Evolutionary conservation across 106 monocot species (phyloP).

Genomic region (Dioscorea alata): DNA sequence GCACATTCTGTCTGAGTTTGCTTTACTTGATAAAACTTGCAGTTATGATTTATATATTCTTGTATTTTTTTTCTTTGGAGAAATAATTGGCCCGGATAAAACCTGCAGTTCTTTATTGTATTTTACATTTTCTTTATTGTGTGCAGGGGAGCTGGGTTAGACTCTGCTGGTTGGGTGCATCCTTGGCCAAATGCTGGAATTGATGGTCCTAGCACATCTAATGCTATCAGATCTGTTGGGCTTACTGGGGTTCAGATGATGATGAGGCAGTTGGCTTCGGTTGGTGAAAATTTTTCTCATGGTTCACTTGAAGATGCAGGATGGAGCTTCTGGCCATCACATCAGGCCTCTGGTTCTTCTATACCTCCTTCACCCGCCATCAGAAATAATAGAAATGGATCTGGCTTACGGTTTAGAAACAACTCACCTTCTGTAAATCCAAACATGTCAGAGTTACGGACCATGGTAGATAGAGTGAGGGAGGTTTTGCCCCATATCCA

Average conservation of each 20-base stretch:
- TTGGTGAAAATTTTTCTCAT: slow-evolving; percentile 59
- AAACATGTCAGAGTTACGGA: slow-evolving; percentile 42
- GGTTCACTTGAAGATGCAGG: slow-evolving; percentile 29
- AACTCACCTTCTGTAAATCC: slow-evolving; percentile 25
- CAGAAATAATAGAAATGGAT: slow-evolving; percentile 18
- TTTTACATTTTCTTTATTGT: not conserved
- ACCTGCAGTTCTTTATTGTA: not conserved
- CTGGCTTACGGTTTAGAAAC: slow-evolving; percentile 51
- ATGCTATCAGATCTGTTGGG: slow-evolving; percentile 43
- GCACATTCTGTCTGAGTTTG: too few relatives aligned
- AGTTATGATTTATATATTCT: too few relatives aligned
- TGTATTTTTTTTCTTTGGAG: too few relatives aligned
- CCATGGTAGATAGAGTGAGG: slow-evolving; percentile 79
- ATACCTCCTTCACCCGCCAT: slow-evolving; percentile 20
- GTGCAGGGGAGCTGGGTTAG: slow-evolving; percentile 53
- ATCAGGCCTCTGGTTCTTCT: slow-evolving; percentile 25
- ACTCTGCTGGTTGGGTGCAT: slow-evolving; percentile 39
- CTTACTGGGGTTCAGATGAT: slow-evolving; percentile 88
- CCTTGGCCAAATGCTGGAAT: slow-evolving; percentile 46
- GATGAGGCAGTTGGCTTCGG: slow-evolving; percentile 92
- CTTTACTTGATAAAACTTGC: too few relatives aligned
- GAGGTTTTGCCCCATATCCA: slow-evolving; percentile 95
- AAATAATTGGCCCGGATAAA: too few relatives aligned
- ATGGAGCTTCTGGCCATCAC: slow-evolving; percentile 67
- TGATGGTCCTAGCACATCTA: slow-evolving; percentile 62